A percentile compares a stretch with the other conserved stretches of the same genome.
phyloP scores from a whole-genome alignment of 148 eudicot genomes.

The Drosera capensis region DNA sequence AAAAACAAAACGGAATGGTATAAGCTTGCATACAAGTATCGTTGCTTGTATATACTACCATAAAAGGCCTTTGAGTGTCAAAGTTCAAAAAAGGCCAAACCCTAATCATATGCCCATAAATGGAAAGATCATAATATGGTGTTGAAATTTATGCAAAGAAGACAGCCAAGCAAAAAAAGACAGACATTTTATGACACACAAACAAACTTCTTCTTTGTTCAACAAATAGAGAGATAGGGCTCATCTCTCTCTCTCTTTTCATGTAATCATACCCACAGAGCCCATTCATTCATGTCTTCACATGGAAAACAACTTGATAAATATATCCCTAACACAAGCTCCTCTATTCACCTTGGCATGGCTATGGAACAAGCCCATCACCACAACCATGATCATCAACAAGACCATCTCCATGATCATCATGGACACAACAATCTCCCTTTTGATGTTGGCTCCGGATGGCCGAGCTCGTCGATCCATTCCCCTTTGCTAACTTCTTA shows the following conservation, averaged over 20 bases:
- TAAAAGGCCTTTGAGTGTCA: no score
- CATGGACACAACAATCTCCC: no score
- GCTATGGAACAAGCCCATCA: conserved; percentile 23
- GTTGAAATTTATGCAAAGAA: conserved; percentile 15
- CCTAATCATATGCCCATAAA: conserved; percentile 28
- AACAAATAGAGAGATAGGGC: conserved; percentile 23
- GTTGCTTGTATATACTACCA: no score
- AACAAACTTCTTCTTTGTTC: conserved; percentile 12
- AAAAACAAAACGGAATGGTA: no score
- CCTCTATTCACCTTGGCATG: conserved; percentile 11
- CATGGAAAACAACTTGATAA: neutral
- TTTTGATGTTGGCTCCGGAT: neutral
- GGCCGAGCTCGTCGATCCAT: neutral
- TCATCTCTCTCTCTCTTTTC: neutral
- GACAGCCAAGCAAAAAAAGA: no score
- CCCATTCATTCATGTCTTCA: conserved; percentile 5
- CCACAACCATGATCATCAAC: conserved; percentile 18
- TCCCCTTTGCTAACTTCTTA: neutral
- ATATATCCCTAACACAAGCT: conserved; percentile 6
- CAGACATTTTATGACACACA: neutral
- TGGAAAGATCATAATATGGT: conserved; percentile 17
- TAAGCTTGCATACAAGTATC: no score
- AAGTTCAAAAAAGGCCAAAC: conserved; percentile 15
- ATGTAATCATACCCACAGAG: conserved; percentile 6
- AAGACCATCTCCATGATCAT: conserved; percentile 4